Conservation (phyloP, 805 yeast genomes). For the Tetrapisispora pingtungensis region DNA sequence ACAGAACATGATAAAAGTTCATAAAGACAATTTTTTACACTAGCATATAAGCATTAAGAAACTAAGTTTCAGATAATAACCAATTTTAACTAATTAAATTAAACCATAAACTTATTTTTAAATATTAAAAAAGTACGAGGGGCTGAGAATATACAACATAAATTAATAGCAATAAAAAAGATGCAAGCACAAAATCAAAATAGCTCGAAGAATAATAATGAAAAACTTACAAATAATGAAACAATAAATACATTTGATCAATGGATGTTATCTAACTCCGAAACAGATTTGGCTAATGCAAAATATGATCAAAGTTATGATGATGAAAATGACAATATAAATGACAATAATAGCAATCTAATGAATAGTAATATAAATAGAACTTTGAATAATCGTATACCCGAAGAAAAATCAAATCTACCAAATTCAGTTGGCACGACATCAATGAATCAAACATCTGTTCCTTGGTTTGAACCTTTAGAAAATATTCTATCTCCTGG, state of each 20-base stretch:
- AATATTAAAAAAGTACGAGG: neutral
- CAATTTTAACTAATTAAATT: too few relatives aligned
- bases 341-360: neutral
- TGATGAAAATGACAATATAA: neutral
- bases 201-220: neutral
- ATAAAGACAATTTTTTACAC: too few relatives aligned
- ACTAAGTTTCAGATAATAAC: too few relatives aligned
- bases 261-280: constrained; percentile 2
- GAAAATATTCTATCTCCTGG: constrained; percentile 21
- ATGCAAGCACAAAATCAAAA: neutral
- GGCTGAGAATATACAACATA: neutral
- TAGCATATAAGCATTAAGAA: too few relatives aligned
- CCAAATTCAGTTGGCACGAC: neutral
- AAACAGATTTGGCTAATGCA: neutral
- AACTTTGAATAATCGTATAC: neutral
- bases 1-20: too few relatives aligned
- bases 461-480: constrained; percentile 22
- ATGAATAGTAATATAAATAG: neutral
- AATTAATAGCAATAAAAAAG: too few relatives aligned
- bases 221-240: neutral
- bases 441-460: constrained; percentile 1
- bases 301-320: neutral
- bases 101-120: too few relatives aligned
- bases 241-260: neutral
- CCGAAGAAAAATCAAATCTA: neutral